Evolutionary conservation across 208 protist genomes (phyloP).

Genomic region (Phytomonas sp.): DNA sequence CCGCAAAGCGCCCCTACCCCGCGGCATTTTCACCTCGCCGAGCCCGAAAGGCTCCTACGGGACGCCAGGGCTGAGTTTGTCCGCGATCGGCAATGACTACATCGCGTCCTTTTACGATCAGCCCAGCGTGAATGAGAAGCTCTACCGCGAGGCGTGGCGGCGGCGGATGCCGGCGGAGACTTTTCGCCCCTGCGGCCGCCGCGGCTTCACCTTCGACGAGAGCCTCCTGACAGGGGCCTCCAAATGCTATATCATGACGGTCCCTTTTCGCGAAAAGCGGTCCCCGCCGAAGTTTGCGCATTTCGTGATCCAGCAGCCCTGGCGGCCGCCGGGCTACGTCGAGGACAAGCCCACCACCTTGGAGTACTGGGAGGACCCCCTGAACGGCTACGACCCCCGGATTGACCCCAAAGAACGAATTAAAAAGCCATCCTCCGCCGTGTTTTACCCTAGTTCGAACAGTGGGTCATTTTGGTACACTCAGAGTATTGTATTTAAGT

Average conservation of each 20-base stretch:
- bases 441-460: conserved; percentile 53
- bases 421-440: conserved; percentile 47
- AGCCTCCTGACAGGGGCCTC: conserved; percentile 46
- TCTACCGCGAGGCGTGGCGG: conserved; percentile 41
- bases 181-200: conserved; percentile 54
- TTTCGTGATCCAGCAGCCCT: conserved; percentile 54
- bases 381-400: conserved; percentile 72
- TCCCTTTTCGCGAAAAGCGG: conserved; percentile 53
- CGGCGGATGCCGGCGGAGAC: conserved; percentile 59
- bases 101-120: conserved; percentile 82
- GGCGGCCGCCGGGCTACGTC: conserved; percentile 68
- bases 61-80: conserved; percentile 43
- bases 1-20: conserved; percentile 29
- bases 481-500: conserved; percentile 82
- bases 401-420: conserved; percentile 64
- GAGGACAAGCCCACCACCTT: conserved; percentile 55
- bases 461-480: conserved; percentile 83
- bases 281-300: conserved; percentile 24
- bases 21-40: conserved; percentile 74
- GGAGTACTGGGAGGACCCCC: conserved; percentile 86
- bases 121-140: conserved; percentile 37
- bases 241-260: conserved; percentile 79
- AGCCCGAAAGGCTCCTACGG: conserved; percentile 60
- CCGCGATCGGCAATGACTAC: conserved; percentile 59
- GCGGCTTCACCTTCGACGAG: conserved; percentile 84